Evolutionary conservation across 495 filamentous ascomycete species (phyloP).

Genomic region (Aspergillus carlsbadensis): DNA sequence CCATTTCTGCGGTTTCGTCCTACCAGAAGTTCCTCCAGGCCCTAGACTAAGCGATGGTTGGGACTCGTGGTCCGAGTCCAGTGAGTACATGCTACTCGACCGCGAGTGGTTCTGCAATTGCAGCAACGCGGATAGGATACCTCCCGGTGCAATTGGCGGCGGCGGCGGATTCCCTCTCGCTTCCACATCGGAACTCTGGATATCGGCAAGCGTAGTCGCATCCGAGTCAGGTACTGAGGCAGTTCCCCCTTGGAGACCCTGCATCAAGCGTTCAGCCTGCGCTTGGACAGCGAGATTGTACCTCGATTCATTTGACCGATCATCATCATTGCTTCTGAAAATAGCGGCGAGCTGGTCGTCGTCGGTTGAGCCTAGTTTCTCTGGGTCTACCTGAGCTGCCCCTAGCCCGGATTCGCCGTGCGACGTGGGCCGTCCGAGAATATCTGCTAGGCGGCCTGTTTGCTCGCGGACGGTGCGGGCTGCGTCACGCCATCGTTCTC

Average conservation of each 20-base stretch:
- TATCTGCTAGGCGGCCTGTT: neutral
- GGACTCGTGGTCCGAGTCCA: too few species aligned
- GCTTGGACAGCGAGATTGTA: constrained; percentile 6
- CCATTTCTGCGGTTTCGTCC: constrained; percentile 61
- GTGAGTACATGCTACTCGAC: too few species aligned
- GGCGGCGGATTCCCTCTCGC: too few species aligned
- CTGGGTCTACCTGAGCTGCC: neutral
- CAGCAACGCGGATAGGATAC: too few species aligned
- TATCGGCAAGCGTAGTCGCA: too few species aligned
- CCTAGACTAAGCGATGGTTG: too few species aligned
- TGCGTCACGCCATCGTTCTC: constrained; percentile 5
- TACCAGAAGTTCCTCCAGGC: too few species aligned
- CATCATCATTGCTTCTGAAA: neutral
- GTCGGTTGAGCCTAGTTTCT: constrained; percentile 7
- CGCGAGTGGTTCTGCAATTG: too few species aligned
- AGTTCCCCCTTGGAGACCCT: neutral
- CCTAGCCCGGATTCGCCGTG: constrained; percentile 2
- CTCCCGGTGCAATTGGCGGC: too few species aligned
- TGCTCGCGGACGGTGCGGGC: constrained; percentile 4
- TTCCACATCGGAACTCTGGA: too few species aligned
- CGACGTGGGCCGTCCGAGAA: neutral
- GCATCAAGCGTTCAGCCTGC: constrained; percentile 4
- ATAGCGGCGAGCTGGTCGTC: constrained; percentile 6
- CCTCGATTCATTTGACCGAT: neutral
- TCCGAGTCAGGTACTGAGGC: too few species aligned